phyloP scores from a whole-genome alignment of 2,329 filamentous ascomycete genomes.

The Ilyonectria robusta region DNA sequence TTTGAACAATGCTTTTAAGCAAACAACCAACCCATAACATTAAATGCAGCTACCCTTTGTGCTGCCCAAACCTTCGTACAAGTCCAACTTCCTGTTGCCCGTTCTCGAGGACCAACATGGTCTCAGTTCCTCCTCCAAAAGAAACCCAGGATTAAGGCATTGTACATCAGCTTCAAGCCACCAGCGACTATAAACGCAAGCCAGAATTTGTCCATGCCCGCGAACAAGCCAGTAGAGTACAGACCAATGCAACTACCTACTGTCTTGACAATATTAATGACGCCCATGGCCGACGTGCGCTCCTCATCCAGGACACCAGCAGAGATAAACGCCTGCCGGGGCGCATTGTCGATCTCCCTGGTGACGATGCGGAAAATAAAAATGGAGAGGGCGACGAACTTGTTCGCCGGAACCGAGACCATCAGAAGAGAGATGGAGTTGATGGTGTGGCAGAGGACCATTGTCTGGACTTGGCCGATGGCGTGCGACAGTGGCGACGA shows the following conservation, averaged over 20 bases:
- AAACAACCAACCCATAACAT: no score
- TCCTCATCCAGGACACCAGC: conserved; percentile 39
- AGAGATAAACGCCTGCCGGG: conserved; percentile 40
- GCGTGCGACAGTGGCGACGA: conserved; percentile 35
- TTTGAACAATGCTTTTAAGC: no score
- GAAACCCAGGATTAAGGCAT: conserved; percentile 41
- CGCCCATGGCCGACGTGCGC: conserved; percentile 42
- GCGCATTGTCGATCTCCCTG: conserved; percentile 40
- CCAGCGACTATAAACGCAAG: conserved; percentile 42
- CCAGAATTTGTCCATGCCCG: conserved; percentile 40
- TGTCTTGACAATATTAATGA: conserved; percentile 44
- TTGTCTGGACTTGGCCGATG: conserved; percentile 41
- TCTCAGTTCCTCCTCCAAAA: conserved; percentile 35
- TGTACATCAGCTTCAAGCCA: conserved; percentile 35
- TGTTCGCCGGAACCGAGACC: conserved; percentile 40
- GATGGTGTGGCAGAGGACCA: conserved; percentile 42
- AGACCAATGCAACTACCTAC: conserved; percentile 40
- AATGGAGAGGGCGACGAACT: conserved; percentile 36
- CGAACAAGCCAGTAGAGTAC: conserved; percentile 39
- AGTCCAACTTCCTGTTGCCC: no score
- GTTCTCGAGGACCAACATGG: no score
- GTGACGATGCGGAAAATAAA: conserved; percentile 44
- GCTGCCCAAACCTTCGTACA: no score
- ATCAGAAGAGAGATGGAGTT: conserved; percentile 39
- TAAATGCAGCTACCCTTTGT: no score